These are phyloP conservation scores for Closterium sp. DNA, from an alignment of 139 green algal genomes.

Conservation along the genomic window DNA sequence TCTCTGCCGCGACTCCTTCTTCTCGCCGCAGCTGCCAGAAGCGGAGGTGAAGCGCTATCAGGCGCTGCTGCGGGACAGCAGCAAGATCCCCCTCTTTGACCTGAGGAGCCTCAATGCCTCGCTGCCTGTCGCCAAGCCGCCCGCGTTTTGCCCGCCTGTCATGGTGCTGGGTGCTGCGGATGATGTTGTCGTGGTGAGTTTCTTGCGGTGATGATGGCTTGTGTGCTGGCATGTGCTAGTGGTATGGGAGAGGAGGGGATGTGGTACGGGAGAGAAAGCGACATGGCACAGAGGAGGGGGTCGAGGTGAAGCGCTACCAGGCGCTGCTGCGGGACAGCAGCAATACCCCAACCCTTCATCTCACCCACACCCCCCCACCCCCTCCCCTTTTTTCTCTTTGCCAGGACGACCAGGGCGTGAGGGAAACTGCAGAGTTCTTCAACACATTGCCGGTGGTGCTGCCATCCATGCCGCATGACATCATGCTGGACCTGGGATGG, in stretches of 20 bases:
- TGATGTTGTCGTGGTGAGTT: slow-evolving; percentile 49
- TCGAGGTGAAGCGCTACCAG: too few relatives aligned
- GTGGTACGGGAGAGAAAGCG: too few relatives aligned
- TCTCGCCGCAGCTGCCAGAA: slow-evolving; percentile 63
- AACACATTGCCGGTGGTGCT: slow-evolving; percentile 58
- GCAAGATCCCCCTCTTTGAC: slow-evolving; percentile 41
- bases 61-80: slow-evolving; percentile 11
- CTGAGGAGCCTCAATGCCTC: slow-evolving; percentile 26
- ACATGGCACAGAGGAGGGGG: too few relatives aligned
- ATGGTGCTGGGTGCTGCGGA: slow-evolving; percentile 45
- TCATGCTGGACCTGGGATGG: slow-evolving; percentile 77
- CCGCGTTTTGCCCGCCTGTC: slow-evolving; percentile 5
- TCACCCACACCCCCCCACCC: too few relatives aligned
- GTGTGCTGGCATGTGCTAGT: too few relatives aligned
- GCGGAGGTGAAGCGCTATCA: slow-evolving; percentile 54
- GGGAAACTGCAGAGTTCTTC: slow-evolving; percentile 67
- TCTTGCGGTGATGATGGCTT: too few relatives aligned
- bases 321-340: too few relatives aligned
- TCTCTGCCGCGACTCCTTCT: slow-evolving; percentile 66
- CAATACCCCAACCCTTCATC: too few relatives aligned
- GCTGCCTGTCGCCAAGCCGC: slow-evolving; percentile 2
- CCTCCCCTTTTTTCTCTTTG: too few relatives aligned
- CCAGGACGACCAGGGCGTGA: slow-evolving; percentile 38
- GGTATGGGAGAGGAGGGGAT: too few relatives aligned
- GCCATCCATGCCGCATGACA: slow-evolving; percentile 71